Percentiles rank a stretch among this genome's conserved stretches.
Conservation (phyloP, 2,329 filamentous ascomycete genomes). For the Talaromyces sp. region DNA sequence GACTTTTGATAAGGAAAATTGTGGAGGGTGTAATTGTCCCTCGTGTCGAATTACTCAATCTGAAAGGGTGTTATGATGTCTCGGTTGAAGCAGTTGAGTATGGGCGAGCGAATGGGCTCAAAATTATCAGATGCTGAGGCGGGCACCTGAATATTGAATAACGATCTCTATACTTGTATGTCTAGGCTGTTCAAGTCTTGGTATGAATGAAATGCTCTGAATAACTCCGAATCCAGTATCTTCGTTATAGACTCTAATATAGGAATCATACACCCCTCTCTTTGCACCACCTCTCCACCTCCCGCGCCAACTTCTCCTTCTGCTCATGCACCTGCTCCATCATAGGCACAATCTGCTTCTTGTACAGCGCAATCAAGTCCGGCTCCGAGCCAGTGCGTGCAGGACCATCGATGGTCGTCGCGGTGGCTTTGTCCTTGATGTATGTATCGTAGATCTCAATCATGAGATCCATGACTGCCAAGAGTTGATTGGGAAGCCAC, state of each 20-base stretch:
- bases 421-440: slow-evolving; percentile 31
- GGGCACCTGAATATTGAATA: not conserved
- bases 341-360: slow-evolving; percentile 32
- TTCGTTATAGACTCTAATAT: no score
- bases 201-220: not conserved
- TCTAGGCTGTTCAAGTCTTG: not conserved
- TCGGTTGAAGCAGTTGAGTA: slow-evolving; percentile 35
- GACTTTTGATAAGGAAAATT: slow-evolving; percentile 32
- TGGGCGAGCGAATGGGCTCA: slow-evolving; percentile 23
- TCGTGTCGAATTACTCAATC: slow-evolving; percentile 27
- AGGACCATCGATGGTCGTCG: slow-evolving; percentile 13
- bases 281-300: slow-evolving; percentile 46
- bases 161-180: not conserved
- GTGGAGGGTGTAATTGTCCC: slow-evolving; percentile 5
- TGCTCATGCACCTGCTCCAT: slow-evolving; percentile 34
- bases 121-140: slow-evolving; percentile 18
- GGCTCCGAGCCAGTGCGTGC: slow-evolving; percentile 7
- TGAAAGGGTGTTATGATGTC: slow-evolving; percentile 29
- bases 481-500: slow-evolving; percentile 49
- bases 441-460: slow-evolving; percentile 42
- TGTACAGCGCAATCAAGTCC: slow-evolving; percentile 23
- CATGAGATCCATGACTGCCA: slow-evolving; percentile 50
- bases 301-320: slow-evolving; percentile 37
- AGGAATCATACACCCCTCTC: slow-evolving; percentile 38
- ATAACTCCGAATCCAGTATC: not conserved